A percentile compares a stretch with the other conserved stretches of the same genome.
These are phyloP conservation scores for Geotrichum siamense DNA, from an alignment of 1,139 yeast species.

Conservation along the genomic window DNA sequence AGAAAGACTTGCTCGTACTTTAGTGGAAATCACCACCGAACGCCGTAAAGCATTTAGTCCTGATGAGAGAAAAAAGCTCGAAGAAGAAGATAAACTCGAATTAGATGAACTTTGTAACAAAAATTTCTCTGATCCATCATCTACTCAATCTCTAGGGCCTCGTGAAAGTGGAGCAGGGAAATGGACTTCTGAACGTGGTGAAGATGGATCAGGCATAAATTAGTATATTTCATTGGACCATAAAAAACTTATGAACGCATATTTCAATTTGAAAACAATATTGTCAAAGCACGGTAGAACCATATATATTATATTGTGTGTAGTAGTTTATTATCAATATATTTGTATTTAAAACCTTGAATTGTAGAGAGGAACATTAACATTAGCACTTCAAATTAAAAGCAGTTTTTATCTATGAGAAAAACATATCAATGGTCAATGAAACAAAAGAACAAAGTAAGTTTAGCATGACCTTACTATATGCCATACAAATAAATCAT, in stretches of 20 bases:
- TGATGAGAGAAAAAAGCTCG: slow-evolving; percentile 32
- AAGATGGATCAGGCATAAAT: slow-evolving; percentile 43
- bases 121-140: slow-evolving; percentile 17
- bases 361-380: no score
- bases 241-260: no score
- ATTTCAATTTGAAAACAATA: no score
- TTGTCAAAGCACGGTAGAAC: no score
- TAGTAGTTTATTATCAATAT: no score
- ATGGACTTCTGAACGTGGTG: slow-evolving; percentile 76
- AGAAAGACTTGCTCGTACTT: slow-evolving; percentile 35
- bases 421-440: no score
- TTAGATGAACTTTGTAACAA: slow-evolving; percentile 32
- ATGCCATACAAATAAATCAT: no score
- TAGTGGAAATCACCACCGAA: slow-evolving; percentile 39
- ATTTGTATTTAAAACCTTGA: no score
- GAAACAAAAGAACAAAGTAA: no score
- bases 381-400: no score
- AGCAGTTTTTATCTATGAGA: no score
- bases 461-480: no score
- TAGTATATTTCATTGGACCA: neutral
- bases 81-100: slow-evolving; percentile 41
- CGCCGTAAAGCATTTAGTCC: slow-evolving; percentile 35
- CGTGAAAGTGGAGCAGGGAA: slow-evolving; percentile 68
- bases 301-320: neutral
- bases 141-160: slow-evolving; percentile 27